These are phyloP conservation scores for Noccaea bulbosa DNA, from an alignment of 345 rosid genomes.

Conservation along the genomic window DNA sequence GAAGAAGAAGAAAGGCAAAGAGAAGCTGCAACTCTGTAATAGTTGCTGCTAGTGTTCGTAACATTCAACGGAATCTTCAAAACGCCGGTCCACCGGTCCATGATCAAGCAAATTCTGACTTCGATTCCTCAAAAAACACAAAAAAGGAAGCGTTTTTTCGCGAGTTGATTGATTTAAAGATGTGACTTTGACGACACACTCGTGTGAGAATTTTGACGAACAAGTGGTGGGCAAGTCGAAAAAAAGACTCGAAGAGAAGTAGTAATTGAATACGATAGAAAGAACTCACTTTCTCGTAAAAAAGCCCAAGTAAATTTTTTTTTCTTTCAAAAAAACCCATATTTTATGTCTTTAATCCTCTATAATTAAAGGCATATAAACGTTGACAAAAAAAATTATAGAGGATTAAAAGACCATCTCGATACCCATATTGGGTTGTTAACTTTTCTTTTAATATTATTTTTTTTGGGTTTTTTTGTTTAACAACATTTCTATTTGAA, in stretches of 20 bases:
- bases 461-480: too few species aligned
- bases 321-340: too few species aligned
- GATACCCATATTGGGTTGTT: too few species aligned
- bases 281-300: not conserved
- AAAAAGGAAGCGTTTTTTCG: conserved; percentile 1
- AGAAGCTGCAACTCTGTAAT: conserved; percentile 70
- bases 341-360: too few species aligned
- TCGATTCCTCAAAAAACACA: not conserved
- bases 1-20: conserved; percentile 68
- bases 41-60: not conserved
- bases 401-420: too few species aligned
- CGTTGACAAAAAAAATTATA: too few species aligned
- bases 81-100: conserved; percentile 71
- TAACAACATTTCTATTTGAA: too few species aligned
- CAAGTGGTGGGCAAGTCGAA: conserved; percentile 28
- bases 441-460: too few species aligned
- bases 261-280: not conserved
- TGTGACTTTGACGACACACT: conserved; percentile 7
- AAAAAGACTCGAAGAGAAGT: not conserved
- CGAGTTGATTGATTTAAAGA: not conserved
- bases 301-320: too few species aligned
- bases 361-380: too few species aligned
- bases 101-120: conserved; percentile 29
- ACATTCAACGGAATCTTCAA: conserved; percentile 61
- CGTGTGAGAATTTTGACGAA: conserved; percentile 22